These are phyloP conservation scores for Colletotrichum tropicicola DNA, from an alignment of 2,329 filamentous ascomycete species.

Conservation along the genomic window DNA sequence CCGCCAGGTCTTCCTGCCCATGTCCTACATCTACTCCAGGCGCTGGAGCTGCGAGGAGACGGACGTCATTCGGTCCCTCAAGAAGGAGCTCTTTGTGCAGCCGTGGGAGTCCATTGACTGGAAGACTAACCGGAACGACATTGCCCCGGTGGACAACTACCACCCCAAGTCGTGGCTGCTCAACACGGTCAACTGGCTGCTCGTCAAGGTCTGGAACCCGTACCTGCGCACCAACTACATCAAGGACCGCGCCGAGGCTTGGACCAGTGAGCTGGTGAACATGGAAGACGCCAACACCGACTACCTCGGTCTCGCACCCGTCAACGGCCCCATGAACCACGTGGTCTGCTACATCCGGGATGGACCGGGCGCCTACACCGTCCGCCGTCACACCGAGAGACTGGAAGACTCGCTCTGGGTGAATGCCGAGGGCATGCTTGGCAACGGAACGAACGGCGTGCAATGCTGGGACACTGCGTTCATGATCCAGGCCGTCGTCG, in stretches of 20 bases:
- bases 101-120: conserved; percentile 83
- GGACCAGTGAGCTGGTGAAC: conserved; percentile 83
- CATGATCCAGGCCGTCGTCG: conserved; percentile 82
- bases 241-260: conserved; percentile 78
- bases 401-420: conserved; percentile 91
- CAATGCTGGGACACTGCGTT: conserved; percentile 98
- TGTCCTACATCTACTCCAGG: conserved; percentile 90
- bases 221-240: conserved; percentile 75
- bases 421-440: conserved; percentile 90
- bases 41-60: conserved; percentile 81
- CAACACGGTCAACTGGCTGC: conserved; percentile 78
- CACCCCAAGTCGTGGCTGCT: conserved; percentile 90
- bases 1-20: conserved; percentile 92
- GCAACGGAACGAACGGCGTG: conserved; percentile 97
- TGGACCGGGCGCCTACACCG: conserved; percentile 76
- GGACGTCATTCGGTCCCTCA: conserved; percentile 75
- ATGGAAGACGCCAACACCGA: conserved; percentile 95
- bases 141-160: conserved; percentile 84
- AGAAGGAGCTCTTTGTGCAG: conserved; percentile 84
- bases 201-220: conserved; percentile 84
- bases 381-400: conserved; percentile 81
- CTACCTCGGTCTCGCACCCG: conserved; percentile 85
- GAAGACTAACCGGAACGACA: conserved; percentile 80
- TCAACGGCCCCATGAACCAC: conserved; percentile 92
- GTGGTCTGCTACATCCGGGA: conserved; percentile 85